Conservation (phyloP, 768 basidiomycete genomes). For the Lactarius hatsudake region DNA sequence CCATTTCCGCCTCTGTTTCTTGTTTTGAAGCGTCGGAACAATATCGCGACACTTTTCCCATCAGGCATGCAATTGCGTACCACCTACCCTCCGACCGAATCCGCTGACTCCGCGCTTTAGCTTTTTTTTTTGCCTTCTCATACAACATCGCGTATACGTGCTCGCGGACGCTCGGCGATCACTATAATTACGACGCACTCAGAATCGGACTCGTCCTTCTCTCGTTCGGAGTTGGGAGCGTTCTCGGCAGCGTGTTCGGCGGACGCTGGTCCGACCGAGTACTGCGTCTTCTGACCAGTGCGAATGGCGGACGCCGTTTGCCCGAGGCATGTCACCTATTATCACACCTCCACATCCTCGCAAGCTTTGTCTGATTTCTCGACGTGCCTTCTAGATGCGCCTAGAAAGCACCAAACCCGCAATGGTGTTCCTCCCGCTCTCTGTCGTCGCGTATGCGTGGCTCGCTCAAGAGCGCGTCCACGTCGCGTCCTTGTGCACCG, state of each 20-base stretch:
- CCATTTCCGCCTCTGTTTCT: slow-evolving; percentile 60
- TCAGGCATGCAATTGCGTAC: slow-evolving; percentile 45
- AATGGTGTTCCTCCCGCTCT: slow-evolving; percentile 57
- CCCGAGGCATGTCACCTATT: slow-evolving; percentile 70
- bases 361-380: neutral
- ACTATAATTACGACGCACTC: slow-evolving; percentile 67
- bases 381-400: slow-evolving; percentile 53
- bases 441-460: slow-evolving; percentile 74
- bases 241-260: slow-evolving; percentile 53
- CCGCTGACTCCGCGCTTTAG: slow-evolving; percentile 36
- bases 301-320: slow-evolving; percentile 46
- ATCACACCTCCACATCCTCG: neutral
- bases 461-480: slow-evolving; percentile 58
- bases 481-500: slow-evolving; percentile 65
- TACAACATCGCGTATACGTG: slow-evolving; percentile 75
- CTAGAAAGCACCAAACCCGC: slow-evolving; percentile 58
- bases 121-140: slow-evolving; percentile 65
- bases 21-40: slow-evolving; percentile 62
- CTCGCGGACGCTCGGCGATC: slow-evolving; percentile 59
- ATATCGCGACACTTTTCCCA: slow-evolving; percentile 58
- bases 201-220: slow-evolving; percentile 76
- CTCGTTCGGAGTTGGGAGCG: slow-evolving; percentile 60
- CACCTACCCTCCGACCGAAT: neutral
- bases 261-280: slow-evolving; percentile 58
- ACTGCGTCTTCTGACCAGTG: slow-evolving; percentile 41